Evolutionary conservation across 1,284 basidiomycete species (phyloP), one percentile per base, ranked within the genome.

Genomic region (Fomitiporia mediterranea): DNA sequence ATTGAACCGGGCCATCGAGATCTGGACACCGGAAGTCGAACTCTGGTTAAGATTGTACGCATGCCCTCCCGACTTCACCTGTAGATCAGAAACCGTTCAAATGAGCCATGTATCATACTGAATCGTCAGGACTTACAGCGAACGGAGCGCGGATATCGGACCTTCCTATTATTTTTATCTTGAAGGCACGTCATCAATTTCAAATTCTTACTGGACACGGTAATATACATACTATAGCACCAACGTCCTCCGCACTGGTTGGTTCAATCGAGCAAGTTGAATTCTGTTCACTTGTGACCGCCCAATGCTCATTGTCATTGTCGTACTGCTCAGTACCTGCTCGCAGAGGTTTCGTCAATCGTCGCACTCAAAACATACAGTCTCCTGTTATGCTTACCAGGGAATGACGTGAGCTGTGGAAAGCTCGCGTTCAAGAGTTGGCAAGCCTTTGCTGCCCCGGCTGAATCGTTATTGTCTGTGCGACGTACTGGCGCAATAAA

Each of bases 21-120:
- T 63, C 23, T 64, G 62, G 4, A 66, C 60, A 21, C 65, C 65
- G n/a, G 42, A 47, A 9, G 65, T 64, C n/a, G 64, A 66, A 47
- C 63, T 64, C 40, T 61, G 59, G 7, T 63, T 63, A 1, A 52
- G 56, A 47, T 63, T 64, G n/a, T 51, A 60, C 8, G 63, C 58
- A 55, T 67, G 65, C 8, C 65, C 65, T 25, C 64, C 65, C 1
- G 55, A 53, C 39, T 62, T 62, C 13, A 67, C 59, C 62, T 63
- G 40, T 7, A 13, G 25, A 50, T 17, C n/a, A n/a, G 53, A 6
- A 13, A 13, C 6, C 32, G 32, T 34, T 3, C 19, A 21, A 8
- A 19, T 40, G 1, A 40, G 39, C n/a, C 15, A 4, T 3, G n/a
- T 13, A 8, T 19, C 39, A 8, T 40, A 8, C 6, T 8, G 2